Percentiles rank a stretch among this genome's conserved stretches.
Evolutionary conservation across 2,329 filamentous ascomycete genomes (phyloP).

Genomic region (Hypoxylon sp.): DNA sequence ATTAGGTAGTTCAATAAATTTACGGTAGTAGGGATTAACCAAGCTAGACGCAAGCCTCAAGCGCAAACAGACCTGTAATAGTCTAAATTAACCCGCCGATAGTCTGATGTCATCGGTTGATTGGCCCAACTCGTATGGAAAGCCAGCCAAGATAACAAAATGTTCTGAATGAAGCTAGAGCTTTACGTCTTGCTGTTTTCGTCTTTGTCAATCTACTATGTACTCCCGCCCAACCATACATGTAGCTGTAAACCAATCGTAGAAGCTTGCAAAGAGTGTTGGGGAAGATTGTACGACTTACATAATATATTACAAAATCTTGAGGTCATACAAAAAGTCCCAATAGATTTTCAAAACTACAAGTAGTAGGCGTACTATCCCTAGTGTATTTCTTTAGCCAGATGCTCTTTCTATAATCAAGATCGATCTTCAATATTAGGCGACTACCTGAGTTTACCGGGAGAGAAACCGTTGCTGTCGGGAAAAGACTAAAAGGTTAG

Average conservation of each 20-base stretch:
- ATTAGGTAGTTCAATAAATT: conserved; percentile 32
- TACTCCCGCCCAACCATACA: background rate
- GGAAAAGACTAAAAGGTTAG: conserved; percentile 22
- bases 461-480: conserved; percentile 10
- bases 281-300: conserved; percentile 13
- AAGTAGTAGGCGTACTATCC: background rate
- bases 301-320: conserved; percentile 3
- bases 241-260: conserved; percentile 5
- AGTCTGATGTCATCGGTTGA: conserved; percentile 44
- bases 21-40: conserved; percentile 26
- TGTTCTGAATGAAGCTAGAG: background rate
- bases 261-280: conserved; percentile 12
- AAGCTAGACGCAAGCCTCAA: conserved; percentile 19
- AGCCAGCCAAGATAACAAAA: background rate
- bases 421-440: conserved; percentile 12
- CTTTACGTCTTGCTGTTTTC: conserved; percentile 32
- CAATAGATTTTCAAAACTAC: background rate
- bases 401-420: background rate
- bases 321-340: conserved; percentile 14
- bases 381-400: conserved; percentile 3
- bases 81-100: conserved; percentile 33
- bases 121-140: conserved; percentile 11
- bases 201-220: conserved; percentile 24
- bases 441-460: conserved; percentile 20
- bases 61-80: conserved; percentile 32